These are phyloP conservation scores for Hemisphaericaspora subhashii DNA, from an alignment of 1,139 yeast species.

Conservation along the genomic window DNA sequence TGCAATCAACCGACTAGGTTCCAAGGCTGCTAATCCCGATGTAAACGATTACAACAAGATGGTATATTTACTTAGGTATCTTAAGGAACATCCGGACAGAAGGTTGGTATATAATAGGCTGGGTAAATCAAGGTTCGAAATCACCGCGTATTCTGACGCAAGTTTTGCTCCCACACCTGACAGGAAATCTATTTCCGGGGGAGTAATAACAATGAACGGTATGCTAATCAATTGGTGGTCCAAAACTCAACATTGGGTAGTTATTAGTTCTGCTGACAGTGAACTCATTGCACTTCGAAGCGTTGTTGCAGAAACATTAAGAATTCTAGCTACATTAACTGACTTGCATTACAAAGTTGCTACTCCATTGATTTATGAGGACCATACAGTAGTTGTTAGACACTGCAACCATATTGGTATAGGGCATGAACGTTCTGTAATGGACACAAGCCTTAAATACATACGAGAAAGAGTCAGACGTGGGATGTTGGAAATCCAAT, in stretches of 20 bases:
- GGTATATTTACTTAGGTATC: neutral
- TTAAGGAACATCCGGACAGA: neutral
- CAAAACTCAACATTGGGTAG: too few species aligned
- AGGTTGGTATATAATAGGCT: neutral
- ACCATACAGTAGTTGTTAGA: too few species aligned
- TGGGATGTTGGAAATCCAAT: neutral
- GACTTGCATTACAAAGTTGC: too few species aligned
- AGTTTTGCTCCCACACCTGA: neutral
- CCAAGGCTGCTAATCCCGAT: conserved; percentile 3
- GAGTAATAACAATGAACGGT: conserved; percentile 1
- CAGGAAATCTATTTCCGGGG: conserved; percentile 2
- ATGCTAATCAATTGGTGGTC: too few species aligned
- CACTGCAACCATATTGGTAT: too few species aligned
- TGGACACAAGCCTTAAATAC: neutral
- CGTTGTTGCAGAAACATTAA: too few species aligned
- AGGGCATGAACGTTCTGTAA: neutral
- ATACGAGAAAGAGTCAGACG: neutral
- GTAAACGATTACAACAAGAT: neutral
- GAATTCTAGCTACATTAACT: too few species aligned
- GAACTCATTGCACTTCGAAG: too few species aligned
- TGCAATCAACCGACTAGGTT: conserved; percentile 1
- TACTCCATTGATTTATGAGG: too few species aligned
- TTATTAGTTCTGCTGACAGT: too few species aligned
- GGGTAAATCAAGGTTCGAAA: neutral
- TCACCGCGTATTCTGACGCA: neutral